These are phyloP conservation scores for Pythium aristosporum DNA, from an alignment of 352 stramenopile species.

Conservation along the genomic window DNA sequence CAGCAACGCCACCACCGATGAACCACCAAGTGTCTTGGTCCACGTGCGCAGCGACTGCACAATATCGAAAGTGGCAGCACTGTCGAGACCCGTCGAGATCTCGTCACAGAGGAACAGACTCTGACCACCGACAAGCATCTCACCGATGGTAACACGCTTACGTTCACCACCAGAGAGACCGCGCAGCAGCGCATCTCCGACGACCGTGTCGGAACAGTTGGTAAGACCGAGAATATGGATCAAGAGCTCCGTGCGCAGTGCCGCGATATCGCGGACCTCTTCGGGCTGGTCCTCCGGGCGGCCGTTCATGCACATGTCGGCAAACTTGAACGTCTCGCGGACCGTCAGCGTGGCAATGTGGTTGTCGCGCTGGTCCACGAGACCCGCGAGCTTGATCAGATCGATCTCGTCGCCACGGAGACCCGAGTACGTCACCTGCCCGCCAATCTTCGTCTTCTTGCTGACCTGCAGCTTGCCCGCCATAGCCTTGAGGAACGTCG, in stretches of 20 bases:
- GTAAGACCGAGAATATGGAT: conserved; percentile 82
- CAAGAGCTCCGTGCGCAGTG: conserved; percentile 71
- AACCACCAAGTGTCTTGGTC: conserved; percentile 34
- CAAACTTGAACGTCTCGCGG: conserved; percentile 93
- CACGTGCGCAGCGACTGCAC: conserved; percentile 52
- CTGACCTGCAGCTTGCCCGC: conserved; percentile 59
- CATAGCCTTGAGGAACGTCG: conserved; percentile 75
- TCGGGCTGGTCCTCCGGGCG: conserved; percentile 55
- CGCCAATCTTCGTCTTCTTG: conserved; percentile 42
- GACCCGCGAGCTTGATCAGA: conserved; percentile 58
- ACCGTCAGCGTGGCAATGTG: conserved; percentile 93
- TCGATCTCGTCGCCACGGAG: conserved; percentile 55
- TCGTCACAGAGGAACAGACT: conserved; percentile 88
- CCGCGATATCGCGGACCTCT: conserved; percentile 66
- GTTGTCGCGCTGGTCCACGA: conserved; percentile 76
- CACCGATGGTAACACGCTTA: conserved; percentile 87
- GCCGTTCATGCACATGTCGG: conserved; percentile 88
- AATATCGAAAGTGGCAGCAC: conserved; percentile 92
- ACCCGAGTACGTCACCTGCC: conserved; percentile 63
- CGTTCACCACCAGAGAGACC: conserved; percentile 89
- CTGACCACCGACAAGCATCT: conserved; percentile 85
- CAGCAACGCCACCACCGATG: conserved; percentile 41
- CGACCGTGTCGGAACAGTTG: conserved; percentile 91
- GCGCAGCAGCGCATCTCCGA: conserved; percentile 85
- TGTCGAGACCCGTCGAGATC: conserved; percentile 93